Conservation (phyloP, 345 rosid genomes). For the Camelina neglecta region DNA sequence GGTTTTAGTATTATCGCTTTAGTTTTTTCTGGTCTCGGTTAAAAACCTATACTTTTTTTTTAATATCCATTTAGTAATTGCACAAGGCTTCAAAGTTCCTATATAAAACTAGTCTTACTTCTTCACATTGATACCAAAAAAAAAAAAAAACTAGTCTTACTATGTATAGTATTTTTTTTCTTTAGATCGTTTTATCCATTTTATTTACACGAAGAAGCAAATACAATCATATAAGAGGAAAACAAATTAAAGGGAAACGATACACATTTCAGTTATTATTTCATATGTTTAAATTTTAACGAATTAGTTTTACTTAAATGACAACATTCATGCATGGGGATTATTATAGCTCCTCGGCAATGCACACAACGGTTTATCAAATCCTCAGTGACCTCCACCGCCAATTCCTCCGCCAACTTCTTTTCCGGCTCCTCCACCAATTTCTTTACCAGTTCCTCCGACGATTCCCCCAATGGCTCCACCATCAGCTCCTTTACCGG, state of each 20-base stretch:
- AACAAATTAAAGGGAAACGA: constrained; percentile 8
- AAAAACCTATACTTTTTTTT: neutral
- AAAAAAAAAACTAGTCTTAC: neutral
- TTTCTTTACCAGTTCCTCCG: neutral
- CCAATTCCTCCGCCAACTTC: constrained; percentile 12
- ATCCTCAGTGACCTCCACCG: constrained; percentile 33
- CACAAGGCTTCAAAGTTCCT: no score
- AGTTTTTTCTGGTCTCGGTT: neutral
- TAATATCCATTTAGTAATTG: no score
- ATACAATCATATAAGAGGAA: neutral
- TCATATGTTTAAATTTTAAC: neutral
- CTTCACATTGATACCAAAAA: no score
- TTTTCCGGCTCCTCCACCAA: neutral
- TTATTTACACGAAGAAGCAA: neutral
- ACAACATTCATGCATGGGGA: constrained; percentile 21
- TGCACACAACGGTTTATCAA: constrained; percentile 3
- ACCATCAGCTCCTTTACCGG: neutral
- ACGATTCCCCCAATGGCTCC: neutral
- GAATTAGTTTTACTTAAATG: constrained; percentile 5
- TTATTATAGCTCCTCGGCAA: constrained; percentile 18
- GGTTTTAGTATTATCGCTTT: neutral
- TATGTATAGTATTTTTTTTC: neutral
- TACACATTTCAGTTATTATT: constrained; percentile 13
- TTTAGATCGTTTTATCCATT: neutral
- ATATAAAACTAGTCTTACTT: neutral